Evolutionary conservation across 2,329 filamentous ascomycete species (phyloP).

Genomic region (Aureobasidium sp.): DNA sequence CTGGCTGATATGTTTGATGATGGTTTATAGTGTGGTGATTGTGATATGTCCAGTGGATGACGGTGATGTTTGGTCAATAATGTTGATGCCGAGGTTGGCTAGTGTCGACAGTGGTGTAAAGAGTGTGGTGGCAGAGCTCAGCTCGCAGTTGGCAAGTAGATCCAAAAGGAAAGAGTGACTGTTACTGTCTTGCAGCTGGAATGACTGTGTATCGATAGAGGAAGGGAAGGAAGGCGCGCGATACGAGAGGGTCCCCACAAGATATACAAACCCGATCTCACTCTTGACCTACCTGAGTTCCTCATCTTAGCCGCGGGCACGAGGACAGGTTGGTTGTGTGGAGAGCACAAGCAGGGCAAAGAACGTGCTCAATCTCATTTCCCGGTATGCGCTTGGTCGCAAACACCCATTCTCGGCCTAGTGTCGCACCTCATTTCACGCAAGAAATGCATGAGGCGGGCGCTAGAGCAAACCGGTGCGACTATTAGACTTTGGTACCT

Average conservation of each 20-base stretch:
- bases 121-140: slow-evolving; percentile 15
- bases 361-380: slow-evolving; percentile 15
- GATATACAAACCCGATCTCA: slow-evolving; percentile 7
- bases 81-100: slow-evolving; percentile 1
- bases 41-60: neutral
- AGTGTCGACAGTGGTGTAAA: neutral
- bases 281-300: neutral
- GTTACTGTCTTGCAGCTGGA: slow-evolving; percentile 13
- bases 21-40: neutral
- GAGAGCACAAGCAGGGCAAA: neutral
- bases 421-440: slow-evolving; percentile 10
- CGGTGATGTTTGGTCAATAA: slow-evolving; percentile 11
- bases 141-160: slow-evolving; percentile 6
- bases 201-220: slow-evolving; percentile 13
- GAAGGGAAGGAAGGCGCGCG: neutral
- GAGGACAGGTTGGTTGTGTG: slow-evolving; percentile 12
- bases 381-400: slow-evolving; percentile 14
- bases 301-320: slow-evolving; percentile 14
- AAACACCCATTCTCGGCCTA: slow-evolving; percentile 6
- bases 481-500: slow-evolving; percentile 15
- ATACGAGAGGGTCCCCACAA: slow-evolving; percentile 3
- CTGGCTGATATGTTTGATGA: slow-evolving; percentile 1
- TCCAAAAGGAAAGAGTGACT: slow-evolving; percentile 10
- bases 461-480: slow-evolving; percentile 6
- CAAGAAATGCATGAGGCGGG: neutral